Conservation (phyloP, 495 filamentous ascomycete genomes). For the Aspergillus nidulans region DNA sequence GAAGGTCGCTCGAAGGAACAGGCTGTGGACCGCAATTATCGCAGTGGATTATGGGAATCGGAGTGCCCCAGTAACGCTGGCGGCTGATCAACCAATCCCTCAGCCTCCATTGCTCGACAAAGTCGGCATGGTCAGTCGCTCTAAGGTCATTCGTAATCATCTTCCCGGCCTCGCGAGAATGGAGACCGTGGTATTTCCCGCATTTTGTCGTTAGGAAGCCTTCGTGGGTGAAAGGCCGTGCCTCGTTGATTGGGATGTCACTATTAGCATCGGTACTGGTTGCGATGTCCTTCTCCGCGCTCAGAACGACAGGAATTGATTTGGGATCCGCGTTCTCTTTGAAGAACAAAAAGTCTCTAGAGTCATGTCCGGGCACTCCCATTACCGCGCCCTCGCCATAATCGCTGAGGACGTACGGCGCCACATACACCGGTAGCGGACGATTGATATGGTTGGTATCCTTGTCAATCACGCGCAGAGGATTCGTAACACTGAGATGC, state of each 20-base stretch:
- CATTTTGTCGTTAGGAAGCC: conserved; percentile 44
- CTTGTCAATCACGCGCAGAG: conserved; percentile 52
- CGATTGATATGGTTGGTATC: conserved; percentile 45
- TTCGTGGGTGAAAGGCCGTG: conserved; percentile 40
- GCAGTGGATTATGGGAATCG: conserved; percentile 88
- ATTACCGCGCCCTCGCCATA: conserved; percentile 90
- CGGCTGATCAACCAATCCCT: conserved; percentile 85
- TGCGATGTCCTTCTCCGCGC: conserved; percentile 19
- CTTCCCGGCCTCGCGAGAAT: conserved; percentile 58
- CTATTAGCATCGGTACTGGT: conserved; percentile 31
- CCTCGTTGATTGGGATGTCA: conserved; percentile 31
- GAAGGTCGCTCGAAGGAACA: conserved; percentile 70
- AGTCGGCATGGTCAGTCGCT: conserved; percentile 47
- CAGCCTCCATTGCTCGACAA: conserved; percentile 67
- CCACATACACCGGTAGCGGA: conserved; percentile 69
- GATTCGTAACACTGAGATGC: conserved; percentile 59
- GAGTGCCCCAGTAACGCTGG: conserved; percentile 86
- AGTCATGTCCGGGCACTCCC: conserved; percentile 85
- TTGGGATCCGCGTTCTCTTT: conserved; percentile 55
- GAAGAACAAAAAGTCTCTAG: conserved; percentile 75
- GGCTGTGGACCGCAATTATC: conserved; percentile 69
- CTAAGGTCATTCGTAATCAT: conserved; percentile 56
- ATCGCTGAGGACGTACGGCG: conserved; percentile 81
- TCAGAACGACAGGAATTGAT: conserved; percentile 48
- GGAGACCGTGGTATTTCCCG: conserved; percentile 46